These are phyloP conservation scores for Trametes meyenii DNA, from an alignment of 768 basidiomycete species.

Conservation along the genomic window DNA sequence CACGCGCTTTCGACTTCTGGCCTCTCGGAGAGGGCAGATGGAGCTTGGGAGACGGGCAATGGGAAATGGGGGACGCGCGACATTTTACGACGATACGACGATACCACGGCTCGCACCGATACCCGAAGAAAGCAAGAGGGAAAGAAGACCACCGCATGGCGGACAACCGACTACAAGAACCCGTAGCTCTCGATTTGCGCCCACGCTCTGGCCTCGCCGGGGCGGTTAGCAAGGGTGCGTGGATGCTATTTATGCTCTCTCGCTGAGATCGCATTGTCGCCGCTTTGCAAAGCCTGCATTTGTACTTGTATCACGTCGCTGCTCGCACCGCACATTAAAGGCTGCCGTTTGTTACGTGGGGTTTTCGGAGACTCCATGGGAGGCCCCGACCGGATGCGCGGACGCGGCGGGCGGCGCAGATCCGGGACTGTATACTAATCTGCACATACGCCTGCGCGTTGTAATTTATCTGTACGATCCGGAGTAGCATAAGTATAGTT, in stretches of 20 bases:
- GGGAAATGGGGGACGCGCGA: background rate
- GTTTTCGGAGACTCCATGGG: background rate
- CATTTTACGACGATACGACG: background rate
- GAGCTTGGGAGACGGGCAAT: background rate
- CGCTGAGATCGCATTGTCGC: slow-evolving; percentile 2
- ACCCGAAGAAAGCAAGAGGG: background rate
- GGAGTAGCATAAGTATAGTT: background rate
- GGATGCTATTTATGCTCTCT: background rate
- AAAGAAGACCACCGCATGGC: background rate
- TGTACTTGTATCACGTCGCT: slow-evolving; percentile 2
- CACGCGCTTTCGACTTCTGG: background rate
- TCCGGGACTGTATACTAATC: slow-evolving; percentile 16
- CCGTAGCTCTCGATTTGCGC: background rate
- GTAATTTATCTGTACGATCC: slow-evolving; percentile 23
- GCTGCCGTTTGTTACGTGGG: background rate
- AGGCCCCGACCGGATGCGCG: background rate
- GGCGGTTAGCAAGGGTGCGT: background rate
- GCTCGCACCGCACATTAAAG: background rate
- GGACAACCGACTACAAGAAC: background rate
- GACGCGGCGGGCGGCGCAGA: slow-evolving; percentile 6
- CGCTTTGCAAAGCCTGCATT: background rate
- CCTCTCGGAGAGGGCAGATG: background rate
- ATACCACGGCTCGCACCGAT: background rate
- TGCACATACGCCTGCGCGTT: background rate
- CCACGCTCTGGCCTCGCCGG: background rate